Conservation (phyloP, 371 early-diverging fungal species). For the Batkoa obscura region DNA sequence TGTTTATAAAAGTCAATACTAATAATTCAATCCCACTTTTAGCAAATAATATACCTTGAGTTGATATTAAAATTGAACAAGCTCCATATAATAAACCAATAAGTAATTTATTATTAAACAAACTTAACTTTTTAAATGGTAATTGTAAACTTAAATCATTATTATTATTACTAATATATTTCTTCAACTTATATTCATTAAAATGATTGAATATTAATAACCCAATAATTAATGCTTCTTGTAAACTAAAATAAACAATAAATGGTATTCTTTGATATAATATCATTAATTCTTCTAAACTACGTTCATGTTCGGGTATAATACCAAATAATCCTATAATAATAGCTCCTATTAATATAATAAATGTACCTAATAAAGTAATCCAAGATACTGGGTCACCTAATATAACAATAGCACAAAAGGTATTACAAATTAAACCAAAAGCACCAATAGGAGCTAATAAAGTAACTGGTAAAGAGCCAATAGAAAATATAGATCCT, state of each 20-base stretch:
- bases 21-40: conserved; percentile 61
- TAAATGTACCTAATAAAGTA: conserved; percentile 39
- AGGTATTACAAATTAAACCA: conserved; percentile 53
- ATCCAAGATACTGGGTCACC: conserved; percentile 38
- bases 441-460: conserved; percentile 65
- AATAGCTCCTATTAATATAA: conserved; percentile 47
- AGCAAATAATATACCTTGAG: conserved; percentile 56
- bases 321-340: conserved; percentile 56
- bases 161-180: conserved; percentile 8
- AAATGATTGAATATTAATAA: conserved; percentile 28
- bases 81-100: conserved; percentile 43
- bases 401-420: conserved; percentile 45
- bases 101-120: conserved; percentile 8
- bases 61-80: conserved; percentile 47
- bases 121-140: conserved; percentile 8
- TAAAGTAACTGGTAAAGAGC: conserved; percentile 63
- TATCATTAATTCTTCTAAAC: conserved; percentile 43
- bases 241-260: conserved; percentile 41
- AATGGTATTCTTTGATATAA: conserved; percentile 51
- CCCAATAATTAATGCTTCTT: conserved; percentile 26
- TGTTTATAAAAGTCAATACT: conserved; percentile 29
- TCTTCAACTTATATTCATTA: conserved; percentile 20
- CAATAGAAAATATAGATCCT: conserved; percentile 53
- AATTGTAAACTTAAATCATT: conserved; percentile 3
- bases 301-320: conserved; percentile 48